Conservation (phyloP, 2,329 filamentous ascomycete genomes). For the Teratosphaeria destructans region DNA sequence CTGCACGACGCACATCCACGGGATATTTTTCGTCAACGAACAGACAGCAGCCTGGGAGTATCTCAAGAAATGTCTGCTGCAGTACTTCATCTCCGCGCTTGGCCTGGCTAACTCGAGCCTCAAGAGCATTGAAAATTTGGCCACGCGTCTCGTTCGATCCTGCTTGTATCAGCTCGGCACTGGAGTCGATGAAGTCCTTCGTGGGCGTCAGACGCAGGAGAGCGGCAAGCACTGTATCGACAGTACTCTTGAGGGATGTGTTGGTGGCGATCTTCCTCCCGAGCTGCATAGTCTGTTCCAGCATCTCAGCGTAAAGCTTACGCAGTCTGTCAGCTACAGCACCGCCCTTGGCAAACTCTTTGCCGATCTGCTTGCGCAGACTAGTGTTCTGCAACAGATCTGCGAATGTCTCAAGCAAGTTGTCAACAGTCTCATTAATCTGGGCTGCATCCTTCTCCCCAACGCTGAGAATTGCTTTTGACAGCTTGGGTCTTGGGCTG, state of each 20-base stretch:
- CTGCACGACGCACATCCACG: constrained; percentile 68
- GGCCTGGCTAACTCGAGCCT: constrained; percentile 65
- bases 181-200: constrained; percentile 77
- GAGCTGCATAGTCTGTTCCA: constrained; percentile 41
- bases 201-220: constrained; percentile 79
- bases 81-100: constrained; percentile 61
- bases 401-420: constrained; percentile 30
- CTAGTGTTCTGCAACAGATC: constrained; percentile 19
- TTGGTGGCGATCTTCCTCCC: constrained; percentile 39
- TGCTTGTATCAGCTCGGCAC: constrained; percentile 68
- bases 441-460: constrained; percentile 33
- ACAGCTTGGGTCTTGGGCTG: constrained; percentile 62
- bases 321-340: constrained; percentile 15
- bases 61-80: constrained; percentile 51
- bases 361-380: constrained; percentile 18
- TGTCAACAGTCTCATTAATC: constrained; percentile 26
- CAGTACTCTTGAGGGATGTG: constrained; percentile 29
- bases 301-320: constrained; percentile 21
- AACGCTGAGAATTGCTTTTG: constrained; percentile 59
- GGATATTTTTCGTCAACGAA: constrained; percentile 66
- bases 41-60: constrained; percentile 40
- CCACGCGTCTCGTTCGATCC: constrained; percentile 62
- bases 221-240: constrained; percentile 62
- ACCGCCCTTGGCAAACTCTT: constrained; percentile 15
- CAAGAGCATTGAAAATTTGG: constrained; percentile 71